A percentile compares a stretch with the other conserved stretches of the same genome.
Evolutionary conservation across 257 asterid genomes (phyloP).

Genomic region (Jaltomata sinuosa): DNA sequence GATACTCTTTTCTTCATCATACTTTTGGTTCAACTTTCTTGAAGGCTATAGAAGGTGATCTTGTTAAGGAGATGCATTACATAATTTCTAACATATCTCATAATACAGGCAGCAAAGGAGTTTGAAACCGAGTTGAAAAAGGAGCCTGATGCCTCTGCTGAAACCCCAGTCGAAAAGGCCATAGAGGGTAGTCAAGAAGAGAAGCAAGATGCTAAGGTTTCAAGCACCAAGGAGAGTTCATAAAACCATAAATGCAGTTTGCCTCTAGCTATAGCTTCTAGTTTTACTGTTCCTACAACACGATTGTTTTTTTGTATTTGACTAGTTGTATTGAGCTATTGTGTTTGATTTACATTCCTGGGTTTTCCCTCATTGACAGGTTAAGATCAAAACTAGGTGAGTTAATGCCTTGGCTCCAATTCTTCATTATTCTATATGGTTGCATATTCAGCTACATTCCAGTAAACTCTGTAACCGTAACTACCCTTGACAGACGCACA

Average conservation of each 20-base stretch:
- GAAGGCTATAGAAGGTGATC: background rate
- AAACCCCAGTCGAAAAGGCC: slow-evolving; percentile 21
- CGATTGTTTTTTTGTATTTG: slow-evolving; percentile 5
- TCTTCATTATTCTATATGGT: background rate
- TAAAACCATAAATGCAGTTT: background rate
- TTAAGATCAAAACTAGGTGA: background rate
- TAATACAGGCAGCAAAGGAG: slow-evolving; percentile 76
- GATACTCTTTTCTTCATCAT: background rate
- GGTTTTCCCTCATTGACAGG: background rate
- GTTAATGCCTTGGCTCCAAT: background rate
- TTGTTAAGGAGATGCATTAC: background rate
- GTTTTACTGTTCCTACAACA: background rate
- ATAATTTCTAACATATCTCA: background rate
- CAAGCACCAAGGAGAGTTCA: slow-evolving; percentile 43
- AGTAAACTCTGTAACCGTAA: no score
- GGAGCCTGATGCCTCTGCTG: slow-evolving; percentile 39
- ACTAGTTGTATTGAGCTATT: background rate
- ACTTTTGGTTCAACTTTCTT: background rate
- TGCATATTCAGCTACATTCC: no score
- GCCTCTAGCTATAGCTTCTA: slow-evolving; percentile 4
- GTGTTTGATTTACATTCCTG: background rate
- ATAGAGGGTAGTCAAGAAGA: slow-evolving; percentile 31
- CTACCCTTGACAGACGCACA: no score
- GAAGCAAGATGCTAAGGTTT: slow-evolving; percentile 30
- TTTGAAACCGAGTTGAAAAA: slow-evolving; percentile 77